Evolutionary conservation across 495 filamentous ascomycete species (phyloP), one percentile per base, ranked within the genome.

Genomic region (Penicillium arizonense): DNA sequence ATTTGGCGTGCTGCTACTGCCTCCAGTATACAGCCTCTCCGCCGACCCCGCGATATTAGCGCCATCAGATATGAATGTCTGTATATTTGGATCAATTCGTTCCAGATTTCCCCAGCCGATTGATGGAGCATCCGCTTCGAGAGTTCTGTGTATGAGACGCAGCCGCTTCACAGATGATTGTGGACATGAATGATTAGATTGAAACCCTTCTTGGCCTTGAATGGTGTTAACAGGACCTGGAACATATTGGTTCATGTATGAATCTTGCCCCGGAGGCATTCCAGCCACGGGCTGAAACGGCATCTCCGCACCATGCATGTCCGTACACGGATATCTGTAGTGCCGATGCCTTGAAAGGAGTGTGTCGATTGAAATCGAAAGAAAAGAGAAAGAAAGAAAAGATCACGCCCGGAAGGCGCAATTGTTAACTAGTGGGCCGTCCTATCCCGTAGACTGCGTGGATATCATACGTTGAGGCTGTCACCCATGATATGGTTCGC

Each of bases 1-100:
- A 49, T 65, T 64, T 5, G 69, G 63, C 12, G 65, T 69, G 32
- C 47, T 67, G 32, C 47, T 49, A 41, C 41, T 61, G 11, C 59
- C 60, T 49, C 60, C 60, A 16, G 40, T 39, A 48, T 63, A 55
- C 13, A 57, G 41, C 5, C 62, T 63, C 9, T 50, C 61, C 13
- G 37, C 16, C 3, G 45, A 21, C 9, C 35, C 33, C 10, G 37
- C 16, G 10, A 13, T 10, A 26, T 61, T 26, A 33, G 34, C 21
- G 16, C 35, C 35, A 44, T 61, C 36, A n/a, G 44, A 28, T 20
- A 47, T 10, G 6, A 32, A 34, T 5, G 26, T 46, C 9, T 53
- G 36, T 8, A 32, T 30, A 13, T 4, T 14, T 12, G 12, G 13
- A 18, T 34, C 33, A 9, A 18, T 34, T 16, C 36, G 41, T 13